Base-by-base conservation (phyloP, 257 asterid genomes). In the Gentiana dahurica region DNA sequence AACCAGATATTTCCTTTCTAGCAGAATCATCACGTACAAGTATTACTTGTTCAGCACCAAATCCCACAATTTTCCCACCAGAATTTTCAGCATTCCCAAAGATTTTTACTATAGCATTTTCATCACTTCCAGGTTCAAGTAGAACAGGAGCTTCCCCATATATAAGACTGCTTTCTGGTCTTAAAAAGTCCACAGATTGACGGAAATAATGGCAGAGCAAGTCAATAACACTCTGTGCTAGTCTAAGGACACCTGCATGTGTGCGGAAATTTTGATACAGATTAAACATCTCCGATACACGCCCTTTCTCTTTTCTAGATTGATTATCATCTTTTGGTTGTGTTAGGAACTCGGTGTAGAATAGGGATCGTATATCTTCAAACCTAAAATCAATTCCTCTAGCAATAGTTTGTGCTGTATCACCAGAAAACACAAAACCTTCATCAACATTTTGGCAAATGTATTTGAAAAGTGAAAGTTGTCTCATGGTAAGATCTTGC, bases 21-120 rank as follows among this genome's bases (percentile, higher is more conserved):
- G 74, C 71, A 0, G 60, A 39, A 55, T 79, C 87, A 68, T 84
- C 85, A 13, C 94, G 70, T 2, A 84, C 94, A 2, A 84, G 49
- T 34, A 81, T 81, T 10, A 81, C 87, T 56, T 81, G 94, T 13
- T 84, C 90, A 0, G 90, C 87, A 53, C 90, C 94, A 53, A 84
- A 84, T 3, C 85, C 85, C 3, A 77, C 65, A 72, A 81, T 60
- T 48, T 81, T 73, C 37, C 66, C 64, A 12, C 75, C 73, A 54
- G 24, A 24, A 53, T 49, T 69, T 60, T 60, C 69, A 33, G 73
- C 74, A 34, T 76, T 66, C 12, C 90, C 81, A 33, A 84, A 81
- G 12, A 84, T 79, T 49, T 80, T 67, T 13, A 73, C 34, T 12
- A 84, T 79, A 3, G 79, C 71, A 68, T 75, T 79, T 56, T 79